A percentile compares a stretch with the other conserved stretches of the same genome.
These are phyloP conservation scores for Leptographium flavum DNA, from an alignment of 2,329 filamentous ascomycete genomes.

Conservation along the genomic window DNA sequence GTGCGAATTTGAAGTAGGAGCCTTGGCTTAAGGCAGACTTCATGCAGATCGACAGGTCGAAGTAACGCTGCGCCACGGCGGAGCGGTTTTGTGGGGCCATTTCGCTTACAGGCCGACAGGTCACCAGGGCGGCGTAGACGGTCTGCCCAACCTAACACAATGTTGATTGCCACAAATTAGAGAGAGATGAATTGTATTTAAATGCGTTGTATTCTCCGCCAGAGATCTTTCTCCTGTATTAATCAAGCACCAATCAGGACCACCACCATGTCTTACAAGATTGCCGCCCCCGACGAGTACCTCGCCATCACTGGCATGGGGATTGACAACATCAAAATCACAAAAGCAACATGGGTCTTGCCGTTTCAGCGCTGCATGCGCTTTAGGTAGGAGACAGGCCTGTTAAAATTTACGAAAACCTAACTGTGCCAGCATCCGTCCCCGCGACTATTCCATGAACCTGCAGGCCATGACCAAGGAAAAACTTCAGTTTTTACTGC, in stretches of 20 bases:
- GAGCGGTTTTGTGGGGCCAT: too few species aligned
- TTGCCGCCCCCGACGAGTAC: slow-evolving; percentile 68
- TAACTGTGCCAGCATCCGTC: slow-evolving; percentile 37
- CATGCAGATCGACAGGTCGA: too few species aligned
- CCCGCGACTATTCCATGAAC: slow-evolving; percentile 70
- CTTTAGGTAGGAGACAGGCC: slow-evolving; percentile 19
- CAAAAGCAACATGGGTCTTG: slow-evolving; percentile 60
- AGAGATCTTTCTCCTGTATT: too few species aligned
- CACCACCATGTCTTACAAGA: slow-evolving; percentile 44
- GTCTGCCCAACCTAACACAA: too few species aligned
- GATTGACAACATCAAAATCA: slow-evolving; percentile 59
- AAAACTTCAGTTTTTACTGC: slow-evolving; percentile 70
- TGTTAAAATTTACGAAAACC: background rate
- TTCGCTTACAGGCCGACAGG: too few species aligned
- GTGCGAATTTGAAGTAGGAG: too few species aligned
- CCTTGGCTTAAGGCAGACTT: too few species aligned
- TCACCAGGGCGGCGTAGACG: too few species aligned
- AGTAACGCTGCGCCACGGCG: too few species aligned
- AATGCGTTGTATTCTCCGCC: too few species aligned
- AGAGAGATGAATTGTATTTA: too few species aligned
- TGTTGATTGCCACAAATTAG: too few species aligned
- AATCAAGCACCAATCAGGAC: background rate
- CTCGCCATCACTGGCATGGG: slow-evolving; percentile 75
- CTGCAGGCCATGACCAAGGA: slow-evolving; percentile 82
- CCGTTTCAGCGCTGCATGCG: slow-evolving; percentile 54